Evolutionary conservation across 1,139 yeast species (phyloP), one percentile per base, ranked within the genome.

Genomic region (Magnusiomyces ingens): DNA sequence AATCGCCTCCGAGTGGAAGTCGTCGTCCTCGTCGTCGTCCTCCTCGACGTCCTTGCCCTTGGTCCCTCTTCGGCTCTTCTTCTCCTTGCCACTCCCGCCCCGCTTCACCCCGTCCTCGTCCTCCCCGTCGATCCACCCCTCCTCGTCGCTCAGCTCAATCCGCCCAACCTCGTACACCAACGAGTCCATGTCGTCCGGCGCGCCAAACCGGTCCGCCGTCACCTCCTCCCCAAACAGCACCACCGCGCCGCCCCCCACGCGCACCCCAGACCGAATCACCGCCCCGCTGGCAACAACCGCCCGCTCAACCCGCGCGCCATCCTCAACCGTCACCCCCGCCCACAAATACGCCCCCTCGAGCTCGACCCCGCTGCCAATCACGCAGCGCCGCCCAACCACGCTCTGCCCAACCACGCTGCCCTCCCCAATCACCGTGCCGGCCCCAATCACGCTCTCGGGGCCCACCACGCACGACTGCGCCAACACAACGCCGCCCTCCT

Each of bases 401-500:
- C 94, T 83, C 52, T 81, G 82, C 42, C 84, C 84, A 18, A 73
- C 64, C 3, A 54, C 51, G 0, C 83, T 72, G 18, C 75, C 73
- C 49, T 78, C 79, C 43, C 84, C 85, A 59, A 93, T 82, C 46
- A 75, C 76, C 0, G 96, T 77, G 53, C 80, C 77, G 6, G 82
- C 72, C 1, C 97, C 97, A 59, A 94, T 85, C 4, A 87, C 84
- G 3, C 91, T 85, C 61, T 87, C 77, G 51, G 82, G 78, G 19
- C 85, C 85, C 57, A 89, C 79, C 60, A 81, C 82, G 71, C 97
- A 89, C n/a, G 94, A 85, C 67, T 91, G 96, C 0, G 97, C 96
- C 62, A 94, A 75, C 13, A 90, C 81, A 21, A 93, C 93, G 59
- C 84, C 84, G 49, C 85, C 94, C 55, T 85, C 94, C 55, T 73